These are phyloP conservation scores for Acanthamoeba castellanii DNA, from an alignment of 208 protist species.

Conservation along the genomic window DNA sequence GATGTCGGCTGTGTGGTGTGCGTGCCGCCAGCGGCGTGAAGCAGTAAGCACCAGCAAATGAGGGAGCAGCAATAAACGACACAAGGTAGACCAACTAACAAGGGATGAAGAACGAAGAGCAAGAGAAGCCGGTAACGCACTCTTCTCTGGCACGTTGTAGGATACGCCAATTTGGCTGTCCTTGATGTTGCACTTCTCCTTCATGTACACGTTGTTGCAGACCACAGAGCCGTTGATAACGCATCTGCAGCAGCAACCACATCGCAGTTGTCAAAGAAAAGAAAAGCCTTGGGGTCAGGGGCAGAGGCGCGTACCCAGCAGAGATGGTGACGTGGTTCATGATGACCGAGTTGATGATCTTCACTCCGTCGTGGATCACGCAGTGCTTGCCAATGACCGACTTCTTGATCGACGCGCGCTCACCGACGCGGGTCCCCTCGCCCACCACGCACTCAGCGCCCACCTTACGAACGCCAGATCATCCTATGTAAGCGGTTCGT, in stretches of 20 bases:
- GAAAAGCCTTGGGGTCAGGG: neutral
- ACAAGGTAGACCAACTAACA: neutral
- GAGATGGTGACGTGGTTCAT: conserved; percentile 89
- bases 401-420: conserved; percentile 83
- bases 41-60: neutral
- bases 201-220: conserved; percentile 76
- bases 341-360: conserved; percentile 87
- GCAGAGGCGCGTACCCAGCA: conserved; percentile 75
- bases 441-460: conserved; percentile 87
- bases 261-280: too few relatives aligned
- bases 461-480: conserved; percentile 9
- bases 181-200: conserved; percentile 75
- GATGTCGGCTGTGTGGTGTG: conserved; percentile 34
- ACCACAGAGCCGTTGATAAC: conserved; percentile 62
- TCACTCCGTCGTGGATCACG: conserved; percentile 84
- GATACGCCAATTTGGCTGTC: conserved; percentile 72
- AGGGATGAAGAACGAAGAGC: neutral
- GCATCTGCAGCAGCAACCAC: neutral
- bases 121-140: neutral
- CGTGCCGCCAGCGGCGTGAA: neutral
- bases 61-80: neutral
- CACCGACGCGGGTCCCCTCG: conserved; percentile 74
- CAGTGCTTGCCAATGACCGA: conserved; percentile 87
- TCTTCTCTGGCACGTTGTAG: conserved; percentile 71
- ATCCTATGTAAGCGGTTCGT: neutral